phyloP scores from a whole-genome alignment of 192 early-diverging fungal species.

The Coemansia brasiliensis region DNA sequence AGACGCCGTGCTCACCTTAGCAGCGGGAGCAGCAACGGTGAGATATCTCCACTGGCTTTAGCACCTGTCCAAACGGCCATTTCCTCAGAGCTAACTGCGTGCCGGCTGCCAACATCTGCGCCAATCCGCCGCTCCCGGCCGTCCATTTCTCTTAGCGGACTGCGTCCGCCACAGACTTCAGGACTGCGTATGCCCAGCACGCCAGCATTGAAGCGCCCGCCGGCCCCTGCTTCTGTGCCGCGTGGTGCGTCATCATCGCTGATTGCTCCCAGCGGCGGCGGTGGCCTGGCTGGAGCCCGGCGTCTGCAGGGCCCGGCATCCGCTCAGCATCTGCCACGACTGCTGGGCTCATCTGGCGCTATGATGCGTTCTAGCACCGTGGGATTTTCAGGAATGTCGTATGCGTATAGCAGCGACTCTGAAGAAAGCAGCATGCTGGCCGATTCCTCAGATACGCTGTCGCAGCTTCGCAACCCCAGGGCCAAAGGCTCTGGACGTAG shows the following conservation, averaged over 20 bases:
- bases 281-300: constrained; percentile 5
- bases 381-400: neutral
- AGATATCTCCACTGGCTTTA: constrained; percentile 19
- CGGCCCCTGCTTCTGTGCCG: neutral
- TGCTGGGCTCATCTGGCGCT: constrained; percentile 3
- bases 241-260: constrained; percentile 1
- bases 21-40: constrained; percentile 11
- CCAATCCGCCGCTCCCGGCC: neutral
- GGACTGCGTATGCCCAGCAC: constrained; percentile 4
- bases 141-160: constrained; percentile 2
- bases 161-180: constrained; percentile 2
- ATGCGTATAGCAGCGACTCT: constrained; percentile 10
- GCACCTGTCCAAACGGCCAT: constrained; percentile 18
- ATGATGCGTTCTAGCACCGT: constrained; percentile 5
- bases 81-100: constrained; percentile 6
- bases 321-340: constrained; percentile 1
- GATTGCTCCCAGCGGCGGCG: neutral
- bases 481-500: neutral
- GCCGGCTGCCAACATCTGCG: neutral
- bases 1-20: constrained; percentile 4
- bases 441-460: neutral
- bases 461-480: neutral
- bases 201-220: constrained; percentile 1
- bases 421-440: constrained; percentile 12
- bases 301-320: neutral